Base-by-base conservation (phyloP, 75 land plant species). In the Selaginella tamariscina region DNA sequence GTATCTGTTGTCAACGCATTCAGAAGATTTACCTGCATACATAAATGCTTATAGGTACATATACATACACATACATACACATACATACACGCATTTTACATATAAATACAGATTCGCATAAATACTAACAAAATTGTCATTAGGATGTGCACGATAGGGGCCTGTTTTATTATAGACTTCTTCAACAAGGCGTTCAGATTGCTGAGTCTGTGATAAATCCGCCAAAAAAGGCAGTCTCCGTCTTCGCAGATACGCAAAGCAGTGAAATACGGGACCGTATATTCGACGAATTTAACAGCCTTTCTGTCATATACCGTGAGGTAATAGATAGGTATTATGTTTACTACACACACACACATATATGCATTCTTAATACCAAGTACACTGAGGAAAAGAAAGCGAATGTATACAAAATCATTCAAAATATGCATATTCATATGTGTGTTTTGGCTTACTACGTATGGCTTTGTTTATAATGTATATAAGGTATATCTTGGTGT, bases 81-180 rank as follows among this genome's bases (percentile, higher is more conserved):
- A n/a, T n/a, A n/a, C n/a, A n/a, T n/a, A n/a, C n/a, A n/a, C n/a
- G n/a, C n/a, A n/a, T n/a, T n/a, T n/a, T n/a, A n/a, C n/a, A n/a
- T n/a, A n/a, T n/a, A n/a, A n/a, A n/a, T n/a, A n/a, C n/a, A n/a
- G n/a, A n/a, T n/a, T n/a, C n/a, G n/a, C n/a, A n/a, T n/a, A n/a
- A n/a, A n/a, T n/a, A n/a, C n/a, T n/a, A n/a, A n/a, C n/a, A n/a
- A n/a, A 39, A 39, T 80, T 73, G 31, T 23, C 71, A 31, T 32
- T 92, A 95, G 99, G 99, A 90, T 79, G 99, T 95, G 69, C 99
- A 88, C 78, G 99, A 95, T 54, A 78, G 99, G 68, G 96, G 89
- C 31, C 77, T 95, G 57, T 84, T 95, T 75, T 95, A 95, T 75
- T 91, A 91, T 60, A 85, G 99, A 75, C 84, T 90, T 70, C 74